A percentile compares a stretch with the other conserved stretches of the same genome.
Conservation (phyloP, 768 basidiomycete genomes). For the Ramaria sp. region DNA sequence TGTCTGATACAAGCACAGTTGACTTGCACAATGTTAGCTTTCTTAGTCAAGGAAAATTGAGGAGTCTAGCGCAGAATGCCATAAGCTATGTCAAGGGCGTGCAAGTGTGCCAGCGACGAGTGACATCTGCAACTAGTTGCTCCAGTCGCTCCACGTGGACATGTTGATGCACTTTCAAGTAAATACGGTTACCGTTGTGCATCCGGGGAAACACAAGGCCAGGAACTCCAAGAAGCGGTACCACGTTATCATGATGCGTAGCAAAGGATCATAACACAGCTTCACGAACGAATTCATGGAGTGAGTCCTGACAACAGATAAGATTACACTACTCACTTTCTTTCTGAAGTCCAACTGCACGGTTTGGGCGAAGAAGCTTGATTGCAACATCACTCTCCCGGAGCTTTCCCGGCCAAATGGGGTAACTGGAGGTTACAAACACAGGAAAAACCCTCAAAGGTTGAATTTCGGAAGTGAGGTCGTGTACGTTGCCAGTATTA, state of each 20-base stretch:
- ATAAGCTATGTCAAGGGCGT: not conserved
- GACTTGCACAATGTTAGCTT: not conserved
- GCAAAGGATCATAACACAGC: not conserved
- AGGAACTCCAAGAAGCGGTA: constrained; percentile 43
- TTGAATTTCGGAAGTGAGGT: constrained; percentile 1
- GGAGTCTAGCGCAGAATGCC: not conserved
- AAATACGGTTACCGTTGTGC: constrained; percentile 45
- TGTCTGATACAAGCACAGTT: not conserved
- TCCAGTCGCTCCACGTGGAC: constrained; percentile 36
- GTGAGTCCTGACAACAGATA: not conserved
- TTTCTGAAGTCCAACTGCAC: not conserved
- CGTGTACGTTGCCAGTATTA: not conserved
- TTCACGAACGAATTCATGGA: not conserved
- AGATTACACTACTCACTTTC: not conserved
- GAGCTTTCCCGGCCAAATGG: constrained; percentile 2
- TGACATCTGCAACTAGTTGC: constrained; percentile 27
- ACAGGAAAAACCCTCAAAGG: not conserved
- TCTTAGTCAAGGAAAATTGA: not conserved
- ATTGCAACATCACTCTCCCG: not conserved
- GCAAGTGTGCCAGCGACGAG: not conserved
- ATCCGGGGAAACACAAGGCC: constrained; percentile 54
- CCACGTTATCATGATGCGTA: constrained; percentile 27
- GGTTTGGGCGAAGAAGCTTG: not conserved
- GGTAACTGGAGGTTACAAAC: not conserved
- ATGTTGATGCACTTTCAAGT: constrained; percentile 30